These are phyloP conservation scores for Yamadazyma triangularis DNA, from an alignment of 1,139 yeast species.

Conservation along the genomic window DNA sequence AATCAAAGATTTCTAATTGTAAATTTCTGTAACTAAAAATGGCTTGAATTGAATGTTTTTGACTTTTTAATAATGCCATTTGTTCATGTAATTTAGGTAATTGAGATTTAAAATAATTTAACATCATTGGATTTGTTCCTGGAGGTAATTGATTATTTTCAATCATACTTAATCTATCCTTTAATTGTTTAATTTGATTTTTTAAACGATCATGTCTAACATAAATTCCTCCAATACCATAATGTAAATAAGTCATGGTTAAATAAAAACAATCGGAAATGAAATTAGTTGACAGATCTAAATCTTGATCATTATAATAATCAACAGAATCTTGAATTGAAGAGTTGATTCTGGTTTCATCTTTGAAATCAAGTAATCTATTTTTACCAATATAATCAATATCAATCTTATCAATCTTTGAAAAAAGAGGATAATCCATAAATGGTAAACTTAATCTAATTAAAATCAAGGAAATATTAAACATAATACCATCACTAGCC, in stretches of 20 bases:
- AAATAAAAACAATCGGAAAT: constrained; percentile 85
- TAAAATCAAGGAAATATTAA: constrained; percentile 65
- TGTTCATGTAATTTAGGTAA: constrained; percentile 43
- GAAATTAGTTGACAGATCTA: constrained; percentile 53
- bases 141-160: constrained; percentile 27
- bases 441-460: constrained; percentile 80
- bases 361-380: constrained; percentile 57
- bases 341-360: constrained; percentile 81
- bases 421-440: constrained; percentile 54
- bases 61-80: constrained; percentile 36
- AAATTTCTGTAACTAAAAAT: constrained; percentile 51
- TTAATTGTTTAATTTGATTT: constrained; percentile 47
- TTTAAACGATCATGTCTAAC: constrained; percentile 54
- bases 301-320: constrained; percentile 31
- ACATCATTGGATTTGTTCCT: constrained; percentile 27
- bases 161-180: constrained; percentile 47
- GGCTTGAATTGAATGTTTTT: constrained; percentile 53
- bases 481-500: constrained; percentile 79
- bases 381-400: constrained; percentile 48
- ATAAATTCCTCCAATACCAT: constrained; percentile 80
- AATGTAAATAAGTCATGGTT: constrained; percentile 75
- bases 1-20: constrained; percentile 69
- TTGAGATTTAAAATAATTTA: constrained; percentile 29
- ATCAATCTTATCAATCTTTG: constrained; percentile 75
- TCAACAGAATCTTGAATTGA: constrained; percentile 66